Evolutionary conservation across 2,329 filamentous ascomycete species (phyloP).

Genomic region (Claviceps capensis): DNA sequence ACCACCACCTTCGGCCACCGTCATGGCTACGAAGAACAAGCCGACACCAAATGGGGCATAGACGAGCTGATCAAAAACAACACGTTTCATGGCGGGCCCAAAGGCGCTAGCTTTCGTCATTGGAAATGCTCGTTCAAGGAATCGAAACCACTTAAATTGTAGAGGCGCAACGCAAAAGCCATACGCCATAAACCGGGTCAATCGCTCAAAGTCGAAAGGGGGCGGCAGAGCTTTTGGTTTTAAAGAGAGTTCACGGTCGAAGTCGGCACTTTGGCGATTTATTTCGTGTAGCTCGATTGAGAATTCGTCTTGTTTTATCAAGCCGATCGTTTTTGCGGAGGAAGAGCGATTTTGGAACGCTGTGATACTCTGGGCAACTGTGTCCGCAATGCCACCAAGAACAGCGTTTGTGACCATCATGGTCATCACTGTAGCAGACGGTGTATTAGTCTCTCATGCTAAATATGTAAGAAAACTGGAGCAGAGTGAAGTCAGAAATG

Average conservation of each 20-base stretch:
- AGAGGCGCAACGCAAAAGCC: slow-evolving; percentile 91
- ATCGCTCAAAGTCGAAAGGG: slow-evolving; percentile 87
- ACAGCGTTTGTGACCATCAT: slow-evolving; percentile 99
- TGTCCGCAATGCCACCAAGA: slow-evolving; percentile 89
- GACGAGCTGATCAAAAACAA: slow-evolving; percentile 82
- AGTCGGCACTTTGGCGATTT: slow-evolving; percentile 62
- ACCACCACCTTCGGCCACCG: slow-evolving; percentile 82
- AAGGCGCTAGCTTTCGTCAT: slow-evolving; percentile 65
- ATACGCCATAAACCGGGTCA: slow-evolving; percentile 93
- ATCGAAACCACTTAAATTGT: slow-evolving; percentile 92
- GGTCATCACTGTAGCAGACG: slow-evolving; percentile 56
- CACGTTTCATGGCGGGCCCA: slow-evolving; percentile 71
- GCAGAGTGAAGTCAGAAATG: neutral
- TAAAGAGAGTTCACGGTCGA: slow-evolving; percentile 51
- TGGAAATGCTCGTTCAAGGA: slow-evolving; percentile 70
- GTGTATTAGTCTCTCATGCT: neutral
- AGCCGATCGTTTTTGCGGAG: slow-evolving; percentile 45
- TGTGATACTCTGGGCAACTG: slow-evolving; percentile 85
- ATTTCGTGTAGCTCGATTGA: slow-evolving; percentile 84
- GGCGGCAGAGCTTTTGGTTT: slow-evolving; percentile 51
- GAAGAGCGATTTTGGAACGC: slow-evolving; percentile 54
- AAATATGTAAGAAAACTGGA: neutral
- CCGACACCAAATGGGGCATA: slow-evolving; percentile 84
- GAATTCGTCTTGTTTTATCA: slow-evolving; percentile 53
- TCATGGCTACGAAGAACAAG: slow-evolving; percentile 93